These are phyloP conservation scores for Acrocalymma vagum DNA, from an alignment of 2,329 filamentous ascomycete species.

Conservation along the genomic window DNA sequence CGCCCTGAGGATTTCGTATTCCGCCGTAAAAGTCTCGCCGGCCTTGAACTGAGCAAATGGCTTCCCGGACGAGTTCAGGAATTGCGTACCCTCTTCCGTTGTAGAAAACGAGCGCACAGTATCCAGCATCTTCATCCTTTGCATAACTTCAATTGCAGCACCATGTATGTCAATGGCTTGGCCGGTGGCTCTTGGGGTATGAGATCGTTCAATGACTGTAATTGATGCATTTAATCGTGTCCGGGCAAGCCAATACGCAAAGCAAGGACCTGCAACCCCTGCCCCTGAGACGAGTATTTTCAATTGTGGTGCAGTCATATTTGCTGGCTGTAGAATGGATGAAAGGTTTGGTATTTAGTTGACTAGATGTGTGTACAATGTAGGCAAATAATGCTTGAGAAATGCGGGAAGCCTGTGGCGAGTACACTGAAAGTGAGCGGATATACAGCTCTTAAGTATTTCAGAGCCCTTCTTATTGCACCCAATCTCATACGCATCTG, in stretches of 20 bases:
- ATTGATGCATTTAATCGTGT: constrained; percentile 42
- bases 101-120: constrained; percentile 46
- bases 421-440: too few relatives aligned
- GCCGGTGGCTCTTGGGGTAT: constrained; percentile 49
- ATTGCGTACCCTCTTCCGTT: constrained; percentile 50
- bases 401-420: too few relatives aligned
- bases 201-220: constrained; percentile 55
- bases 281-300: constrained; percentile 49
- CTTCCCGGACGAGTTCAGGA: constrained; percentile 39
- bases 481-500: too few relatives aligned
- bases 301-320: constrained; percentile 19
- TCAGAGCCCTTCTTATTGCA: too few relatives aligned
- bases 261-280: constrained; percentile 48
- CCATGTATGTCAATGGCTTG: constrained; percentile 57
- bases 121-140: constrained; percentile 49
- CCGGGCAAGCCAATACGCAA: constrained; percentile 45
- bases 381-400: too few relatives aligned
- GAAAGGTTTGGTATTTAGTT: not conserved
- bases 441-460: too few relatives aligned
- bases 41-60: constrained; percentile 26
- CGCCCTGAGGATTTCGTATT: constrained; percentile 43
- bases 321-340: too few relatives aligned
- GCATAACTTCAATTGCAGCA: constrained; percentile 51
- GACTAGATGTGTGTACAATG: too few relatives aligned
- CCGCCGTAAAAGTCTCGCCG: constrained; percentile 28